Percentiles rank a stretch among this genome's conserved stretches.
Conservation (phyloP, 306 rosid genomes). For the Cucumis cinereus region DNA sequence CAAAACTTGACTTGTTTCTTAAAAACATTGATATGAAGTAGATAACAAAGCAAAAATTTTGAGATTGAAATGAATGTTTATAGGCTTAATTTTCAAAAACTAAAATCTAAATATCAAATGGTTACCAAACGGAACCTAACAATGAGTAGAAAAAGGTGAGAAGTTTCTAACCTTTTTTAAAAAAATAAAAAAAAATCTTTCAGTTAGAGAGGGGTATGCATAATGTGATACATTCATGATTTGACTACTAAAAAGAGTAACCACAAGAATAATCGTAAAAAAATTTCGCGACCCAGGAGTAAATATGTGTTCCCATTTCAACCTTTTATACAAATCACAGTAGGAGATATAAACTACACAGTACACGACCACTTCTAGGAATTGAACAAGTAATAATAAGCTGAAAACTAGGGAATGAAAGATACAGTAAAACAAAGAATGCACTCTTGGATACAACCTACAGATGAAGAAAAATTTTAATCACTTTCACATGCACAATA, state of each 20-base stretch:
- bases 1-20: no score
- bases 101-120: no score
- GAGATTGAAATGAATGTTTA: no score
- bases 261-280: background rate
- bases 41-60: no score
- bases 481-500: background rate
- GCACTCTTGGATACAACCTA: background rate
- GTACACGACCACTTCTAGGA: background rate
- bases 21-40: no score
- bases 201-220: background rate
- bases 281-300: background rate
- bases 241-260: background rate
- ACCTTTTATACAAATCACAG: background rate
- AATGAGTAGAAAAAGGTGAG: background rate
- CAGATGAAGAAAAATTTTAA: background rate
- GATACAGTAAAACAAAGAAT: background rate
- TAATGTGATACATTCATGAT: background rate
- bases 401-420: background rate
- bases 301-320: background rate
- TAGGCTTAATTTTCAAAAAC: no score
- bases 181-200: background rate
- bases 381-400: background rate
- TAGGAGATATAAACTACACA: background rate
- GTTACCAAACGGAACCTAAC: no score
- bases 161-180: background rate